A percentile compares a stretch with the other conserved stretches of the same genome.
These are phyloP conservation scores for Ogataea methylovora DNA, from an alignment of 805 yeast species.

Conservation along the genomic window DNA sequence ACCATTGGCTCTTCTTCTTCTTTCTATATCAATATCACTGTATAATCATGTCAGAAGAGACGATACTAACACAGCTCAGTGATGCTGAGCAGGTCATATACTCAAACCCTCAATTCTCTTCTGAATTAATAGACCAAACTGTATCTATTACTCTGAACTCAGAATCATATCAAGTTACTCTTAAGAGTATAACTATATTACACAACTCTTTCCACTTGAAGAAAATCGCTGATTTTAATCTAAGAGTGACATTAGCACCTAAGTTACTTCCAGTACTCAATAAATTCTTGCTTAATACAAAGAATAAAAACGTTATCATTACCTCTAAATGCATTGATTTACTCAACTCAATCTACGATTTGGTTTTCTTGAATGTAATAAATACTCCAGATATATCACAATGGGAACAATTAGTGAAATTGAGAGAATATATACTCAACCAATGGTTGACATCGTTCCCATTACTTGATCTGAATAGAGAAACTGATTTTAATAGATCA, in stretches of 20 bases:
- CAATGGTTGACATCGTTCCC: constrained; percentile 58
- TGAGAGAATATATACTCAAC: constrained; percentile 53
- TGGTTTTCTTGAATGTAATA: constrained; percentile 38
- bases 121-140: constrained; percentile 14
- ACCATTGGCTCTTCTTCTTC: no score
- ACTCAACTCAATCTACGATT: constrained; percentile 32
- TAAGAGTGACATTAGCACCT: constrained; percentile 11
- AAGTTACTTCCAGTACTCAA: constrained; percentile 10
- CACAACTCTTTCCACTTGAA: constrained; percentile 17
- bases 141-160: constrained; percentile 14
- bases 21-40: no score
- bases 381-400: constrained; percentile 30
- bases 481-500: constrained; percentile 41
- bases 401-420: constrained; percentile 49
- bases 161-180: constrained; percentile 10
- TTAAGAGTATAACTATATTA: constrained; percentile 17
- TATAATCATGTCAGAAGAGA: background rate
- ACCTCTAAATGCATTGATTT: constrained; percentile 25
- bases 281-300: constrained; percentile 3
- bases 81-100: constrained; percentile 16
- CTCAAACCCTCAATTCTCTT: constrained; percentile 12
- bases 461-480: constrained; percentile 38
- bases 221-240: constrained; percentile 13
- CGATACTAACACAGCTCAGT: constrained; percentile 7
- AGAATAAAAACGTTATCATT: constrained; percentile 10